Conservation (phyloP, 1,139 yeast species). For the Hansenula sp. region DNA sequence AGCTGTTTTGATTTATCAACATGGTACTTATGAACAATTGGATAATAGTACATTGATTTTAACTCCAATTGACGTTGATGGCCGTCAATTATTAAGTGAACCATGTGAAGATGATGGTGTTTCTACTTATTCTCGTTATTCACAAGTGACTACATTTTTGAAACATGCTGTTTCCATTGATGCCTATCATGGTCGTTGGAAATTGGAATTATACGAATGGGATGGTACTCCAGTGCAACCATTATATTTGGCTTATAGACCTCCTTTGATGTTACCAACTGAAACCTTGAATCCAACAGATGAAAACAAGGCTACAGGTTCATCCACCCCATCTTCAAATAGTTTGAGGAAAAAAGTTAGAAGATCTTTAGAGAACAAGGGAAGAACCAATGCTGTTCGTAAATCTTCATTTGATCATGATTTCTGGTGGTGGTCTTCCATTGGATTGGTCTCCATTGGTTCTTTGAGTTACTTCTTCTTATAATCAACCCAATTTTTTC, state of each 20-base stretch:
- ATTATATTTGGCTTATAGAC: conserved; percentile 83
- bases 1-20: conserved; percentile 83
- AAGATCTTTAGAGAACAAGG: conserved; percentile 75
- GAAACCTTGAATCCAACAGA: conserved; percentile 83
- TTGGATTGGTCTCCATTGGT: conserved; percentile 19
- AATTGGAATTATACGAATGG: conserved; percentile 68
- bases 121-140: conserved; percentile 69
- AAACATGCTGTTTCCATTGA: conserved; percentile 62
- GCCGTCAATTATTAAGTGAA: conserved; percentile 83
- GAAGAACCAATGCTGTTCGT: conserved; percentile 70
- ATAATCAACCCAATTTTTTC: background rate
- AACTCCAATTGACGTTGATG: conserved; percentile 81
- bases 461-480: conserved; percentile 17
- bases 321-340: conserved; percentile 26
- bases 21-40: conserved; percentile 69
- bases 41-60: conserved; percentile 66
- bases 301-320: conserved; percentile 34
- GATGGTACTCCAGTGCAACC: conserved; percentile 89
- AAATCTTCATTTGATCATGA: conserved; percentile 43
- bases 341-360: conserved; percentile 47
- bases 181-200: conserved; percentile 77
- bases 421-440: conserved; percentile 39
- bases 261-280: conserved; percentile 96
- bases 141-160: conserved; percentile 59
- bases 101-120: conserved; percentile 66